phyloP scores from a whole-genome alignment of 2,329 filamentous ascomycete genomes.

The Stagonosporopsis tanaceti region DNA sequence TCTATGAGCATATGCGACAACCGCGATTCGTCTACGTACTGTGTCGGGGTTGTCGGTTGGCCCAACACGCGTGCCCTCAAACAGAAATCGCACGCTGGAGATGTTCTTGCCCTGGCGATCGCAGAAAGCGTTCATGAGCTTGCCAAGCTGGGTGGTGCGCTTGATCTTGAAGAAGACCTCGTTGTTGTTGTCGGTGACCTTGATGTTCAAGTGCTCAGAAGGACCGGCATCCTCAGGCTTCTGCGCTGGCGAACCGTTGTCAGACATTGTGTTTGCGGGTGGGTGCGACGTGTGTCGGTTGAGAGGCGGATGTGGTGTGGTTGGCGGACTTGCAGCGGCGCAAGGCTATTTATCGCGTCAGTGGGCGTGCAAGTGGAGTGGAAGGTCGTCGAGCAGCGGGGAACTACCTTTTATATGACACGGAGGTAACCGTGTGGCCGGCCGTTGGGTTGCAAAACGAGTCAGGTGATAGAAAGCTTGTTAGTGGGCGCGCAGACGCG shows the following conservation, averaged over 20 bases:
- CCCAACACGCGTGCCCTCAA: conserved; percentile 93
- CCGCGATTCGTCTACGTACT: conserved; percentile 64
- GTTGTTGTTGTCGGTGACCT: conserved; percentile 99
- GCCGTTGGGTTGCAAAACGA: conserved; percentile 16
- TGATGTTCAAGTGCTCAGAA: conserved; percentile 95
- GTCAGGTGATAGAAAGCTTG: conserved; percentile 23
- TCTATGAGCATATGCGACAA: neutral
- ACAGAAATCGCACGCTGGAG: conserved; percentile 88
- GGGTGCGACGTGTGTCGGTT: conserved; percentile 6
- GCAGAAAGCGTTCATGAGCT: conserved; percentile 98
- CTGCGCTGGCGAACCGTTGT: conserved; percentile 53
- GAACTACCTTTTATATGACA: conserved; percentile 31
- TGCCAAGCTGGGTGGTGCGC: conserved; percentile 92
- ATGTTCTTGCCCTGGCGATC: conserved; percentile 91
- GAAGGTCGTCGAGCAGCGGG: conserved; percentile 32
- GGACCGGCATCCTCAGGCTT: conserved; percentile 57
- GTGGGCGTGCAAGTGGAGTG: conserved; percentile 31
- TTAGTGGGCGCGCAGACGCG: conserved; percentile 24
- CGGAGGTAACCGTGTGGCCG: conserved; percentile 30
- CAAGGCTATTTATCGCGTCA: conserved; percentile 24
- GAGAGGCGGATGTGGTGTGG: conserved; percentile 5
- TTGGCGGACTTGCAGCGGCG: conserved; percentile 12
- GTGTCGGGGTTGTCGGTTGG: conserved; percentile 88
- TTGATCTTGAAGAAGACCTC: conserved; percentile 99
- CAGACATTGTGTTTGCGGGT: conserved; percentile 48